These are phyloP conservation scores for Penicillium cinerascens DNA, from an alignment of 495 filamentous ascomycete genomes.

Conservation along the genomic window DNA sequence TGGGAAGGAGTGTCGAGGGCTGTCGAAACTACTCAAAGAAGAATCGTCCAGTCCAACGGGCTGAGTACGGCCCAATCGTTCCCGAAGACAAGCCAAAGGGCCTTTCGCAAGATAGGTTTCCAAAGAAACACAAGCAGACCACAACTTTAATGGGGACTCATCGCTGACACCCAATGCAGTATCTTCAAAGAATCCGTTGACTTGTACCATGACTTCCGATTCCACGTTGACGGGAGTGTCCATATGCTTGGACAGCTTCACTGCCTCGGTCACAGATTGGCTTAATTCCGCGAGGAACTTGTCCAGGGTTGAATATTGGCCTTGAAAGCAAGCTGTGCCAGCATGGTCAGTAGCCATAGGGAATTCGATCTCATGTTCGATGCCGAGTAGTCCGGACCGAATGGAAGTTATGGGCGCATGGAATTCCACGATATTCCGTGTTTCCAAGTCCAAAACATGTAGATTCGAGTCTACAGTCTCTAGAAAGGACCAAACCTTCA, in stretches of 20 bases:
- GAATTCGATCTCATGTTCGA: conserved; percentile 54
- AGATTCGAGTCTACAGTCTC: conserved; percentile 61
- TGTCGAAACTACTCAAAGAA: conserved; percentile 34
- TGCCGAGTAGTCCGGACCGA: conserved; percentile 53
- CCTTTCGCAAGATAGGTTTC: conserved; percentile 42
- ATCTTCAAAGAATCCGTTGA: conserved; percentile 61
- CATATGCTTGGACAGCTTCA: conserved; percentile 33
- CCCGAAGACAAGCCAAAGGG: conserved; percentile 28
- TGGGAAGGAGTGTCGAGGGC: conserved; percentile 23
- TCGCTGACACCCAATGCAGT: conserved; percentile 38
- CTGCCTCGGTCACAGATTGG: conserved; percentile 40
- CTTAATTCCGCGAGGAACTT: conserved; percentile 50
- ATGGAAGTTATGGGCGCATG: conserved; percentile 61
- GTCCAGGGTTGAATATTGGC: conserved; percentile 46
- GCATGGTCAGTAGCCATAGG: conserved; percentile 57
- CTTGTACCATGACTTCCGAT: conserved; percentile 52
- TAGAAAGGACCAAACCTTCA: conserved; percentile 65
- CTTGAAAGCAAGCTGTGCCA: conserved; percentile 55
- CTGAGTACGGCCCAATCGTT: conserved; percentile 27
- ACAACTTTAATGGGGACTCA: conserved; percentile 47
- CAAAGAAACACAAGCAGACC: conserved; percentile 49
- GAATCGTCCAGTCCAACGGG: conserved; percentile 29
- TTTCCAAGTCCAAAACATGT: conserved; percentile 38
- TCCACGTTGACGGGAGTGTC: conserved; percentile 45
- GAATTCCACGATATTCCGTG: conserved; percentile 30